These are phyloP conservation scores for Calvatia gigantea DNA, from an alignment of 768 basidiomycete species.

Conservation along the genomic window DNA sequence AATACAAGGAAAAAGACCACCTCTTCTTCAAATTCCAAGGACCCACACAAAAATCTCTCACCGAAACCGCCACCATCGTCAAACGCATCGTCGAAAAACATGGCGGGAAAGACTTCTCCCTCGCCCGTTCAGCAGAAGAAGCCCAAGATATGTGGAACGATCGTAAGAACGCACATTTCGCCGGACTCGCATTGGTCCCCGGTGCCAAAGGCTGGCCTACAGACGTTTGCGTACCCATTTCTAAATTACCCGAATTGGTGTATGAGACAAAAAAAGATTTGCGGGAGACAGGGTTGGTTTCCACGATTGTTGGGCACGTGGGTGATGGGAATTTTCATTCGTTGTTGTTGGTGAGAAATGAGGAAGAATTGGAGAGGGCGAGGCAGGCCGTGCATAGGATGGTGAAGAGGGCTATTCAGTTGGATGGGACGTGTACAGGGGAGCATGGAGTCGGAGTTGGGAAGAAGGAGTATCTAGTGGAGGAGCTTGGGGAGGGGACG, in stretches of 20 bases:
- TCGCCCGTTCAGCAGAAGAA: slow-evolving; percentile 62
- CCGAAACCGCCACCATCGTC: slow-evolving; percentile 58
- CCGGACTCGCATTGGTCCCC: slow-evolving; percentile 52
- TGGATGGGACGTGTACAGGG: slow-evolving; percentile 81
- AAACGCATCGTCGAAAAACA: slow-evolving; percentile 57
- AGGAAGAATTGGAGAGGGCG: slow-evolving; percentile 45
- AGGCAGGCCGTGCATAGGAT: slow-evolving; percentile 51
- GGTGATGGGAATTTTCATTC: slow-evolving; percentile 63
- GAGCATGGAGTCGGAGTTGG: slow-evolving; percentile 90
- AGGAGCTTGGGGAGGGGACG: slow-evolving; percentile 81
- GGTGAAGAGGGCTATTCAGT: slow-evolving; percentile 62
- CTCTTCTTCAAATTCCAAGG: slow-evolving; percentile 91
- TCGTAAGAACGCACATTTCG: slow-evolving; percentile 62
- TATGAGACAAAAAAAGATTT: slow-evolving; percentile 74
- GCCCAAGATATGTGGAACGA: slow-evolving; percentile 73
- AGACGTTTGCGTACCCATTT: slow-evolving; percentile 76
- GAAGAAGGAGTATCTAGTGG: slow-evolving; percentile 74
- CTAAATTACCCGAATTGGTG: slow-evolving; percentile 60
- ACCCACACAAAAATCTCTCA: slow-evolving; percentile 51
- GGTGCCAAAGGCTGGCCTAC: slow-evolving; percentile 64
- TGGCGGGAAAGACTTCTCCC: slow-evolving; percentile 62
- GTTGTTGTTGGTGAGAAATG: slow-evolving; percentile 52
- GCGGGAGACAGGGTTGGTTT: slow-evolving; percentile 46
- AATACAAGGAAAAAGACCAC: slow-evolving; percentile 62
- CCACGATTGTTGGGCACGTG: slow-evolving; percentile 72